Conservation (phyloP, 2,329 filamentous ascomycete genomes). For the Endocalyx cinctus region DNA sequence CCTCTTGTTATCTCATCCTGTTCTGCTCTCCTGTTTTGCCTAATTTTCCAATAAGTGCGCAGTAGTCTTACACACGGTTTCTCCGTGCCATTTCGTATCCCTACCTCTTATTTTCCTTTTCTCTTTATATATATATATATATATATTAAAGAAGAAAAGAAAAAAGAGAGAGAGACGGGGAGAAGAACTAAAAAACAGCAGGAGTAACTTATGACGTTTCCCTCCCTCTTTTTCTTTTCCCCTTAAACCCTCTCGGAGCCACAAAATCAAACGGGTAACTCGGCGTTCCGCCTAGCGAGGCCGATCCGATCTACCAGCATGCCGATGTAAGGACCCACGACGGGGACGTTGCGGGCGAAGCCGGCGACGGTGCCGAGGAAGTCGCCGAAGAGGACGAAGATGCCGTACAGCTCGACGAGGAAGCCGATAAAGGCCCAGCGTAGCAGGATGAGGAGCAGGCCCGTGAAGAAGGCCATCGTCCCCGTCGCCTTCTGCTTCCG, state of each 20-base stretch:
- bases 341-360: slow-evolving; percentile 78
- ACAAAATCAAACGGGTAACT: slow-evolving; percentile 69
- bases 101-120: no score
- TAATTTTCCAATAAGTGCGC: no score
- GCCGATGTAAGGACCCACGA: slow-evolving; percentile 83
- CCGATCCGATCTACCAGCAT: slow-evolving; percentile 66
- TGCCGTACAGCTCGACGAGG: slow-evolving; percentile 84
- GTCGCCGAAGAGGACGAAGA: slow-evolving; percentile 90
- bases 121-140: no score
- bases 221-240: not conserved
- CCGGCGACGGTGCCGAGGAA: slow-evolving; percentile 89
- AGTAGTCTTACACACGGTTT: no score
- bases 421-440: slow-evolving; percentile 92
- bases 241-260: not conserved
- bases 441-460: slow-evolving; percentile 79
- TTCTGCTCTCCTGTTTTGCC: no score
- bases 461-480: slow-evolving; percentile 79
- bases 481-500: slow-evolving; percentile 89
- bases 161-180: no score
- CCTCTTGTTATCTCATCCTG: no score
- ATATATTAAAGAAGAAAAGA: no score
- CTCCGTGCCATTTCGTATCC: no score
- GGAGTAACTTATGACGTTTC: no score
- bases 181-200: no score
- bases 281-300: slow-evolving; percentile 63